Evolutionary conservation across 495 filamentous ascomycete species (phyloP).

Genomic region (Hyaloscypha variabilis): DNA sequence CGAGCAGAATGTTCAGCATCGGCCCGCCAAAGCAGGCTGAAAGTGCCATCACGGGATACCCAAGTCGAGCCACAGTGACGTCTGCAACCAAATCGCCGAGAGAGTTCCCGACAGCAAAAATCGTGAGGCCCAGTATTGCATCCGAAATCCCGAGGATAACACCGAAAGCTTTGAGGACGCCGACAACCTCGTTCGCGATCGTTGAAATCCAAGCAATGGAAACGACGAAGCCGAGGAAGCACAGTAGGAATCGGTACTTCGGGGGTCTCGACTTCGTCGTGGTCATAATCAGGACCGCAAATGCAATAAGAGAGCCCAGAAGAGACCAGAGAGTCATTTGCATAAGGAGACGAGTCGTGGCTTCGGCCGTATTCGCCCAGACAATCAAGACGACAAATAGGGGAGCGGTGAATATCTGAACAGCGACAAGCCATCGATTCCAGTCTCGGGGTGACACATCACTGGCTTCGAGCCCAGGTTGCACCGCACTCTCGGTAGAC

Average conservation of each 20-base stretch:
- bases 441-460: slow-evolving; percentile 57
- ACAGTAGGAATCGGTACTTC: slow-evolving; percentile 72
- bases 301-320: slow-evolving; percentile 64
- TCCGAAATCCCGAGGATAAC: slow-evolving; percentile 93
- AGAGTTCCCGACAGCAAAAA: slow-evolving; percentile 97
- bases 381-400: slow-evolving; percentile 77
- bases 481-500: neutral
- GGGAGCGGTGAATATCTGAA: slow-evolving; percentile 88
- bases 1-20: slow-evolving; percentile 96
- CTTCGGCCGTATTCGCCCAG: slow-evolving; percentile 68
- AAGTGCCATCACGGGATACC: slow-evolving; percentile 97
- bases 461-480: neutral
- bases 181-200: slow-evolving; percentile 95
- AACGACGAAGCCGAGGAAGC: slow-evolving; percentile 90
- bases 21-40: slow-evolving; percentile 95
- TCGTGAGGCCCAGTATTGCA: slow-evolving; percentile 91
- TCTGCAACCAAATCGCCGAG: slow-evolving; percentile 94
- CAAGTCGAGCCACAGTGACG: slow-evolving; percentile 88
- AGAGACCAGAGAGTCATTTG: slow-evolving; percentile 69
- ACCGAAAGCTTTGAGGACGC: slow-evolving; percentile 89
- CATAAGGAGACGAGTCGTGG: slow-evolving; percentile 49
- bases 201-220: slow-evolving; percentile 94
- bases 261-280: slow-evolving; percentile 62
- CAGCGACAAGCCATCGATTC: slow-evolving; percentile 86
- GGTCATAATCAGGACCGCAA: slow-evolving; percentile 63